These are phyloP conservation scores for Blastobotrys capitulatus DNA, from an alignment of 1,139 yeast genomes.

Conservation along the genomic window DNA sequence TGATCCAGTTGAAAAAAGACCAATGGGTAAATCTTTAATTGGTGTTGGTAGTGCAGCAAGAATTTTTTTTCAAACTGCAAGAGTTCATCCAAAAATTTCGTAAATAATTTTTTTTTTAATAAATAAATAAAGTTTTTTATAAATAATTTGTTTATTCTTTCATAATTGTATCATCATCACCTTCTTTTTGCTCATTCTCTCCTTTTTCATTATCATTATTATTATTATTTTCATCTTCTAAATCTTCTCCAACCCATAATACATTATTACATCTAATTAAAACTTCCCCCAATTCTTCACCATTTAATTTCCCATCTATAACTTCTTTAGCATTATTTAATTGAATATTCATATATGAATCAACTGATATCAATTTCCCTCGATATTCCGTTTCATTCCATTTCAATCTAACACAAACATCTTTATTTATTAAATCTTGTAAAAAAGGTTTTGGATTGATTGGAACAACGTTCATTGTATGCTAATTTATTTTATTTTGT, in stretches of 20 bases:
- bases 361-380: slow-evolving; percentile 77
- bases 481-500: too few species aligned
- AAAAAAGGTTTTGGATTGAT: slow-evolving; percentile 89
- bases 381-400: slow-evolving; percentile 91
- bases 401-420: slow-evolving; percentile 79
- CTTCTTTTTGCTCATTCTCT: neutral
- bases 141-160: slow-evolving; percentile 6
- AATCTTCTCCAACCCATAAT: slow-evolving; percentile 35
- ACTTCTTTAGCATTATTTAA: slow-evolving; percentile 65
- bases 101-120: neutral
- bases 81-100: slow-evolving; percentile 41
- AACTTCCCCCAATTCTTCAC: slow-evolving; percentile 64
- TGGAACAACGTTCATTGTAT: slow-evolving; percentile 60
- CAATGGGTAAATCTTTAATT: slow-evolving; percentile 52
- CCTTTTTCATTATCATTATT: neutral
- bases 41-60: slow-evolving; percentile 66
- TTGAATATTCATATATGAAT: slow-evolving; percentile 89
- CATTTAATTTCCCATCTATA: slow-evolving; percentile 48
- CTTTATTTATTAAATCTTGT: slow-evolving; percentile 62
- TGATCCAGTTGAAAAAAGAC: slow-evolving; percentile 38
- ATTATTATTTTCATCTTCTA: neutral
- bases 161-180: slow-evolving; percentile 5
- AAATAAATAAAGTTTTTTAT: too few species aligned
- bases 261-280: slow-evolving; percentile 44
- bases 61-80: slow-evolving; percentile 62